Evolutionary conservation across 2,329 filamentous ascomycete genomes (phyloP).

Genomic region (Scytalidium sp.): DNA sequence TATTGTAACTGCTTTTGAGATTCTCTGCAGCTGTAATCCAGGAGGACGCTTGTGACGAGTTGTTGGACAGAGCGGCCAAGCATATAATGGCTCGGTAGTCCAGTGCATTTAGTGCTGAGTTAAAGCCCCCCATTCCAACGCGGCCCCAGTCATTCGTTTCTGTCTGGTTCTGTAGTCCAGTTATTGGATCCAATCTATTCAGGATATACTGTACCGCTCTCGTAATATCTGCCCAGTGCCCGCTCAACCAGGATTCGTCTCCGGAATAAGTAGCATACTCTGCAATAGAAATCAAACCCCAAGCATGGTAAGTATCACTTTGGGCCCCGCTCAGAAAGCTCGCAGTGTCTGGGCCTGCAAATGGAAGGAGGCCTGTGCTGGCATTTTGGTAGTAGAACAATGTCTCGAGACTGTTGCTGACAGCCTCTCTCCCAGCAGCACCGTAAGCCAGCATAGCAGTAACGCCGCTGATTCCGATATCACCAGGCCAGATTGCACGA

Average conservation of each 20-base stretch:
- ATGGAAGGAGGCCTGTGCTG: slow-evolving; percentile 44
- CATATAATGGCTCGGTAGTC: slow-evolving; percentile 42
- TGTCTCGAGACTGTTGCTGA: slow-evolving; percentile 46
- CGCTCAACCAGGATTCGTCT: slow-evolving; percentile 43
- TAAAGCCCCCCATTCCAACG: slow-evolving; percentile 22
- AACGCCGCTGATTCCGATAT: slow-evolving; percentile 52
- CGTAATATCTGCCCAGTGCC: slow-evolving; percentile 46
- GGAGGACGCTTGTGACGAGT: slow-evolving; percentile 13
- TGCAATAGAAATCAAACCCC: slow-evolving; percentile 55
- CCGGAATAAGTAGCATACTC: slow-evolving; percentile 56
- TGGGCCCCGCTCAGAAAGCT: slow-evolving; percentile 31
- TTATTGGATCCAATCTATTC: slow-evolving; percentile 37
- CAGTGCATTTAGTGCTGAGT: slow-evolving; percentile 27
- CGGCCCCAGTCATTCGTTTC: slow-evolving; percentile 26
- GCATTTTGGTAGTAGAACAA: slow-evolving; percentile 37
- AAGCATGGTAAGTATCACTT: slow-evolving; percentile 56
- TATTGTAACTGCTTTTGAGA: slow-evolving; percentile 18
- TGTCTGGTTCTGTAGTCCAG: slow-evolving; percentile 26
- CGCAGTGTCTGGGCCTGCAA: slow-evolving; percentile 48
- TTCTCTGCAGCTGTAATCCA: slow-evolving; percentile 15
- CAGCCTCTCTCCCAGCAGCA: slow-evolving; percentile 42
- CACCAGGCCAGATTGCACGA: slow-evolving; percentile 58
- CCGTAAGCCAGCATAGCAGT: slow-evolving; percentile 54
- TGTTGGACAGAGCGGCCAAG: slow-evolving; percentile 38
- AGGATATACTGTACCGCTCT: slow-evolving; percentile 43